These are phyloP conservation scores for Yamadazyma akitaensis DNA, from an alignment of 805 yeast genomes.

Conservation along the genomic window DNA sequence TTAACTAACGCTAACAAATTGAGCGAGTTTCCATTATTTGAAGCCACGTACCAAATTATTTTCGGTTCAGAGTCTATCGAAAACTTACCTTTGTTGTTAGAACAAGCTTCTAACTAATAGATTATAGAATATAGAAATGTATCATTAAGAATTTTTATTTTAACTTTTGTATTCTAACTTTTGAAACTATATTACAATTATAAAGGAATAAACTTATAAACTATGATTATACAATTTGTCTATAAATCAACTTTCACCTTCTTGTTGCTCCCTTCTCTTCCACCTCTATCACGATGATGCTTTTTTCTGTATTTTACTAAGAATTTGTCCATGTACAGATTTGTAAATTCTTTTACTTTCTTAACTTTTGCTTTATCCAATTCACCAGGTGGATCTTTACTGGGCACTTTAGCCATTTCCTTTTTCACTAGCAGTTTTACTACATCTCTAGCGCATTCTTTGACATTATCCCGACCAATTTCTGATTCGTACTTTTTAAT, in stretches of 20 bases:
- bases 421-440: constrained; percentile 65
- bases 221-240: neutral
- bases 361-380: constrained; percentile 61
- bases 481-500: constrained; percentile 62
- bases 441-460: constrained; percentile 76
- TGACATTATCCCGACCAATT: constrained; percentile 69
- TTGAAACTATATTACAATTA: neutral
- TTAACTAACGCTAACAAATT: constrained; percentile 31
- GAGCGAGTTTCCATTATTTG: constrained; percentile 43
- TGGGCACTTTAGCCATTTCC: constrained; percentile 52
- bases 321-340: constrained; percentile 65
- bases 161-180: neutral
- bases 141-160: neutral
- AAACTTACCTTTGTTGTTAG: constrained; percentile 41
- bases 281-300: constrained; percentile 5
- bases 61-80: constrained; percentile 40
- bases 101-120: constrained; percentile 11
- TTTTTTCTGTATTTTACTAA: constrained; percentile 40
- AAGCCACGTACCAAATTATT: constrained; percentile 43
- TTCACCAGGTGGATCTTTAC: constrained; percentile 48
- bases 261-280: neutral
- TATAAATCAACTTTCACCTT: neutral
- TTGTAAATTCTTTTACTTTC: constrained; percentile 65
- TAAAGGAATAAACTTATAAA: neutral
- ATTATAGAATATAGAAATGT: neutral